Percentiles rank a stretch among this genome's conserved stretches.
Evolutionary conservation across 495 filamentous ascomycete genomes (phyloP).

Genomic region (Penicillium psychrofluorescens): DNA sequence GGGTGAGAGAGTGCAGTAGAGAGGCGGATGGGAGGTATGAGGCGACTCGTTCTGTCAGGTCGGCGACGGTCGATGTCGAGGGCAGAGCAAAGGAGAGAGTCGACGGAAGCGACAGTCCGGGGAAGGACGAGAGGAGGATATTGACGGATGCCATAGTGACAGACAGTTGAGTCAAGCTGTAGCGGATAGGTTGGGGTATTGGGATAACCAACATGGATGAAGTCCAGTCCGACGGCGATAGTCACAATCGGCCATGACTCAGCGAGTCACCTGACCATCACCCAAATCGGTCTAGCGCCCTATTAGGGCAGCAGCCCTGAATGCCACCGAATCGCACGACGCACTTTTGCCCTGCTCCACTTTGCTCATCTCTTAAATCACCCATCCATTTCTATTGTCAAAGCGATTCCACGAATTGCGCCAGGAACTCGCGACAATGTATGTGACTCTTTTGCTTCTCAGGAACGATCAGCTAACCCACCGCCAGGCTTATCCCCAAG

Average conservation of each 20-base stretch:
- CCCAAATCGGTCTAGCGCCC: conserved; percentile 1
- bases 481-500: conserved; percentile 90
- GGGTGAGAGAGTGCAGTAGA: conserved; percentile 47
- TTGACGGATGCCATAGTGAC: conserved; percentile 56
- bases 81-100: conserved; percentile 69
- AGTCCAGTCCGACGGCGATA: no score
- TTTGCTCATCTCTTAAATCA: conserved; percentile 31
- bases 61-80: conserved; percentile 52
- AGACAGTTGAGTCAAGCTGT: background rate
- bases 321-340: conserved; percentile 22
- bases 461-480: conserved; percentile 14
- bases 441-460: conserved; percentile 4
- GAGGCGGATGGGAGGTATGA: conserved; percentile 53
- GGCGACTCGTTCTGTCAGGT: conserved; percentile 57
- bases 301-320: conserved; percentile 36
- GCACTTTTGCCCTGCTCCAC: conserved; percentile 41
- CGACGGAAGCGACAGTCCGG: conserved; percentile 70
- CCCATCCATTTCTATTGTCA: conserved; percentile 37
- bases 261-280: conserved; percentile 9
- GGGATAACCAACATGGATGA: no score
- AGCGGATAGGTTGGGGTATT: background rate
- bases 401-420: conserved; percentile 54
- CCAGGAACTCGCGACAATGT: conserved; percentile 57
- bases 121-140: conserved; percentile 73
- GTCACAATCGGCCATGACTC: conserved; percentile 5